phyloP scores from a whole-genome alignment of 495 filamentous ascomycete species.

The Friedmanniomyces simplex region DNA sequence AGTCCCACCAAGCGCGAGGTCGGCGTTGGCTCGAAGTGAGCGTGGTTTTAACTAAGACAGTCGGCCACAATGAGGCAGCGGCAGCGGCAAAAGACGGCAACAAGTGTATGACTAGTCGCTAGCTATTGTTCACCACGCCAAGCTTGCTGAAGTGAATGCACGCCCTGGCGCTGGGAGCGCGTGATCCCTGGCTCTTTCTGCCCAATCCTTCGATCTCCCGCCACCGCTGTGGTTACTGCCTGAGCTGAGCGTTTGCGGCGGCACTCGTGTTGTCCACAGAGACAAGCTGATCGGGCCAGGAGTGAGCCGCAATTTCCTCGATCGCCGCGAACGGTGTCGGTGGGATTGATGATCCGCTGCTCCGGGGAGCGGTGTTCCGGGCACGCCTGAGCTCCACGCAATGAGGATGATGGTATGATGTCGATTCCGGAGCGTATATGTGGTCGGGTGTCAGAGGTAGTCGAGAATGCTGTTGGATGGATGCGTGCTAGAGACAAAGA shows the following conservation, averaged over 20 bases:
- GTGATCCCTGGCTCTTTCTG: constrained; percentile 12
- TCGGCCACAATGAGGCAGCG: background rate
- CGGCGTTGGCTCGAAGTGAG: background rate
- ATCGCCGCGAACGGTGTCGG: too few species aligned
- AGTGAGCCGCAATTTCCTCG: too few species aligned
- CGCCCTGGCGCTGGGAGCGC: background rate
- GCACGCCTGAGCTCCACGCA: too few species aligned
- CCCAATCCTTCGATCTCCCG: constrained; percentile 6
- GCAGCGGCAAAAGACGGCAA: constrained; percentile 1
- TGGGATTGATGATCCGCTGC: too few species aligned
- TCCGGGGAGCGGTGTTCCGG: too few species aligned
- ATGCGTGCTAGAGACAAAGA: too few species aligned
- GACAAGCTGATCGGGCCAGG: too few species aligned
- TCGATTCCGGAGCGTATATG: too few species aligned
- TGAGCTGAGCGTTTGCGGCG: background rate
- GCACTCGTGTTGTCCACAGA: background rate
- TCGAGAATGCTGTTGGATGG: too few species aligned
- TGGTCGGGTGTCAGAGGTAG: too few species aligned
- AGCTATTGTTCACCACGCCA: constrained; percentile 7
- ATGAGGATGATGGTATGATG: too few species aligned
- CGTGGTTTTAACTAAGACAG: background rate
- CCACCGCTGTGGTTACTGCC: constrained; percentile 5
- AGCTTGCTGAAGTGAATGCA: background rate
- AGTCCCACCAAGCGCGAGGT: background rate
- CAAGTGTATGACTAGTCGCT: constrained; percentile 17